Conservation (phyloP, 306 rosid species). For the Crataegus laevigata region DNA sequence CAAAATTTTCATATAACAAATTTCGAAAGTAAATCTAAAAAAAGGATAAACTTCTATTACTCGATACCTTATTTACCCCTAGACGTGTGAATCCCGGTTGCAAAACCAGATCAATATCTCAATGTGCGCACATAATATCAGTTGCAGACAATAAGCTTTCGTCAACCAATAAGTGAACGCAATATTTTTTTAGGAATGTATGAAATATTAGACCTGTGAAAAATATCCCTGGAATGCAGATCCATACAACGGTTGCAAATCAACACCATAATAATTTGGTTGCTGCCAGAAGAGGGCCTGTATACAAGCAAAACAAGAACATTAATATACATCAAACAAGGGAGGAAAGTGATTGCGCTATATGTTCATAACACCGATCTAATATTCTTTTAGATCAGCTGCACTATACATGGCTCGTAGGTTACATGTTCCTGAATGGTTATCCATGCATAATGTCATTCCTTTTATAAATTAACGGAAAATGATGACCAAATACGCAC, state of each 20-base stretch:
- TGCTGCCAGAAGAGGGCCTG: slow-evolving; percentile 99
- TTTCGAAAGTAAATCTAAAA: not conserved
- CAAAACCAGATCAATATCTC: not conserved
- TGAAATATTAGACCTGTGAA: slow-evolving; percentile 58
- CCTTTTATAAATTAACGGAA: not conserved
- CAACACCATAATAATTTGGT: slow-evolving; percentile 85
- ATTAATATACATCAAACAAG: not conserved
- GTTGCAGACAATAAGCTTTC: not conserved
- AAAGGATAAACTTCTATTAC: not conserved
- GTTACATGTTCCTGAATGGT: not conserved
- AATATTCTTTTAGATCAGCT: not conserved
- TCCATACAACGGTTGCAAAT: slow-evolving; percentile 80
- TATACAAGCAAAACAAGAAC: slow-evolving; percentile 1
- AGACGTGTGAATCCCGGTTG: not conserved
- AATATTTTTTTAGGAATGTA: not conserved
- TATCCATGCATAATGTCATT: not conserved
- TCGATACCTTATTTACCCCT: not conserved
- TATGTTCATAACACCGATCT: not conserved
- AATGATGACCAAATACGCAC: slow-evolving; percentile 32
- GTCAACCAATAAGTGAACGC: not conserved
- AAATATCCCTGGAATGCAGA: slow-evolving; percentile 90
- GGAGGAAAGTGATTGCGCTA: not conserved
- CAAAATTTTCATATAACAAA: not conserved
- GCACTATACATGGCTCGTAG: not conserved
- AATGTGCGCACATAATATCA: not conserved